phyloP scores from a whole-genome alignment of 345 rosid genomes.

The Gossypium rotundifolium region DNA sequence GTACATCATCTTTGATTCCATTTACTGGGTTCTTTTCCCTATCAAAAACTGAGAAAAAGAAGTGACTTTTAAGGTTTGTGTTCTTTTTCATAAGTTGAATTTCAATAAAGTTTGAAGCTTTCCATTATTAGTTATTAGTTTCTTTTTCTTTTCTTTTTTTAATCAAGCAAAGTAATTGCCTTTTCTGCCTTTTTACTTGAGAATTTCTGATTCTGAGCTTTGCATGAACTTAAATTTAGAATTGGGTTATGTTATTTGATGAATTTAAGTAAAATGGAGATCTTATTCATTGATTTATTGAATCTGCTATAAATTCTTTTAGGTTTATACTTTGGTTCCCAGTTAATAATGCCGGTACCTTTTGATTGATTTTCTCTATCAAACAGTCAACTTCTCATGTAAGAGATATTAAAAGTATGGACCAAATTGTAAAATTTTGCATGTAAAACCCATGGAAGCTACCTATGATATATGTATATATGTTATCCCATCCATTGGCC shows the following conservation, averaged over 20 bases:
- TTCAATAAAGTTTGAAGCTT: no score
- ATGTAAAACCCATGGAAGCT: no score
- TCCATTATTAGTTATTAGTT: no score
- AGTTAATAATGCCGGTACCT: neutral
- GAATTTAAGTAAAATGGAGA: neutral
- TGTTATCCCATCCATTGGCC: no score
- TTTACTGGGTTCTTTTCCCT: no score
- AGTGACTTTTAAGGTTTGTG: no score
- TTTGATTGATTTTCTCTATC: neutral
- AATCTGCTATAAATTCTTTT: no score
- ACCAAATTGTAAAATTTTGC: neutral
- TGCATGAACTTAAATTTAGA: neutral
- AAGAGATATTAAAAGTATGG: neutral
- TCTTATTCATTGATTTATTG: neutral
- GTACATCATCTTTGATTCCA: no score
- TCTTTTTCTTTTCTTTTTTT: neutral
- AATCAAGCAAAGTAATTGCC: neutral
- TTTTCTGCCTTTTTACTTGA: neutral
- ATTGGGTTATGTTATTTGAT: neutral
- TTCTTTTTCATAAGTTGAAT: no score
- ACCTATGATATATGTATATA: no score
- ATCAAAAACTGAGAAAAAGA: no score
- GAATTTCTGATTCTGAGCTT: slow-evolving; percentile 11
- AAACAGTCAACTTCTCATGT: neutral
- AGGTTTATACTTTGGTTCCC: no score